Evolutionary conservation across 495 filamentous ascomycete species (phyloP).

Genomic region (Hypoxylon perforatum): DNA sequence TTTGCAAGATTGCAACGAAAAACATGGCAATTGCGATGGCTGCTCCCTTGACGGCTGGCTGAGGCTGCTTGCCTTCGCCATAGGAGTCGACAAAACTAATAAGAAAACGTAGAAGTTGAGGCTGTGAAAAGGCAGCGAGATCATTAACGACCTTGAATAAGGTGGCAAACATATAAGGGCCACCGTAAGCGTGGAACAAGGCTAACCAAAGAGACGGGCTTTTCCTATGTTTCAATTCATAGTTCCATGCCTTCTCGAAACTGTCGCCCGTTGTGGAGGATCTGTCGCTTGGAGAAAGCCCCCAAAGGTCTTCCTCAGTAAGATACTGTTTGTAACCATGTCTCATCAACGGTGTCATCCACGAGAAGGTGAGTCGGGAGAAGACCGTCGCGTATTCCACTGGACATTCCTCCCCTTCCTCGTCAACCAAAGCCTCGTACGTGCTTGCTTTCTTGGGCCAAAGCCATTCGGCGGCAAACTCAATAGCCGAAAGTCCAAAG

Average conservation of each 20-base stretch:
- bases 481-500: constrained; percentile 74
- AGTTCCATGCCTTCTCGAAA: constrained; percentile 80
- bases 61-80: constrained; percentile 62
- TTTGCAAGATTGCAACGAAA: constrained; percentile 84
- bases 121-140: constrained; percentile 85
- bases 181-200: constrained; percentile 85
- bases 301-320: constrained; percentile 98
- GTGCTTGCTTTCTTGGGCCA: constrained; percentile 86
- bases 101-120: constrained; percentile 85
- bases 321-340: constrained; percentile 91
- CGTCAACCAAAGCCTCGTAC: constrained; percentile 85
- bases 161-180: constrained; percentile 80
- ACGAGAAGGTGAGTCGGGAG: constrained; percentile 92
- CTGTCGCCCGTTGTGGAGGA: constrained; percentile 73
- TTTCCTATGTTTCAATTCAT: constrained; percentile 75
- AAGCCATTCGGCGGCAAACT: constrained; percentile 89
- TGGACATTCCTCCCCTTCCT: constrained; percentile 85
- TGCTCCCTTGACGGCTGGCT: constrained; percentile 84
- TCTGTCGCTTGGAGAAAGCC: constrained; percentile 81
- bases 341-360: constrained; percentile 99
- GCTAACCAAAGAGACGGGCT: constrained; percentile 91
- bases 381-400: constrained; percentile 95
- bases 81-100: constrained; percentile 92
- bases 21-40: constrained; percentile 96
- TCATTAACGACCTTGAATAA: constrained; percentile 91